Base-by-base conservation (phyloP, 441 rosid genomes). In the Syzygium malaccense region DNA sequence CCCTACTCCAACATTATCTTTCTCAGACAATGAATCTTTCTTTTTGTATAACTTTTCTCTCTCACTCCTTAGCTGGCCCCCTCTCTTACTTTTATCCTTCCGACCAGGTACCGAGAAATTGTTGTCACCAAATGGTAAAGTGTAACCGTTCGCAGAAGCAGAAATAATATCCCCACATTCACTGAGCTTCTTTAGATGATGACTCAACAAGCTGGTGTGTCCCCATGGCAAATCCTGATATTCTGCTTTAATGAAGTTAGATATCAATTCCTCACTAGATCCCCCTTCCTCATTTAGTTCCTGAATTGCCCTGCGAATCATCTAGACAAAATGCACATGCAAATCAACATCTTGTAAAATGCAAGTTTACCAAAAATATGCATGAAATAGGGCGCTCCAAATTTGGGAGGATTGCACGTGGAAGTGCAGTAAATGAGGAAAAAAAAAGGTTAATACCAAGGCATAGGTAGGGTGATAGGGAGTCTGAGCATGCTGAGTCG, bases 381-480 rank as follows among this genome's bases (percentile, higher is more conserved):
- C 66, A 60, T 28, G 54, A 37, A 86, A 19, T n/a, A 41, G 53
- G 48, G 23, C 4, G 2, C 53, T 41, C 10, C 53, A 75, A 57
- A 57, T 25, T 56, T 57, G 62, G 62, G 62, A 75, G 51, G 51
- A 41, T 23, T 41, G 83, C 15, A 26, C 9, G 15, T 3, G 30
- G 83, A 75, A 75, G n/a, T 23, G 83, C n/a, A 75, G 49, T 75
- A 41, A 45, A 75, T 75, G 86, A 85, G 66, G 12, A 12, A 13
- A n/a, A 8, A 49, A 6, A 60, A 28, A 33, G 48, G 54, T 13
- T 26, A 54, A 51, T 86, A 91, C 92, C 55, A 55, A 54, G 54
- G 92, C 88, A 86, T 89, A 91, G 26, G 92, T 55, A 4, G 89
- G 92, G 75, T 89, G 87, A 87, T 89, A 78, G 12, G 91, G 92